A percentile compares a stretch with the other conserved stretches of the same genome.
Evolutionary conservation across 108 stramenopile species (phyloP).

Genomic region (Nitzschia inconspicua): DNA sequence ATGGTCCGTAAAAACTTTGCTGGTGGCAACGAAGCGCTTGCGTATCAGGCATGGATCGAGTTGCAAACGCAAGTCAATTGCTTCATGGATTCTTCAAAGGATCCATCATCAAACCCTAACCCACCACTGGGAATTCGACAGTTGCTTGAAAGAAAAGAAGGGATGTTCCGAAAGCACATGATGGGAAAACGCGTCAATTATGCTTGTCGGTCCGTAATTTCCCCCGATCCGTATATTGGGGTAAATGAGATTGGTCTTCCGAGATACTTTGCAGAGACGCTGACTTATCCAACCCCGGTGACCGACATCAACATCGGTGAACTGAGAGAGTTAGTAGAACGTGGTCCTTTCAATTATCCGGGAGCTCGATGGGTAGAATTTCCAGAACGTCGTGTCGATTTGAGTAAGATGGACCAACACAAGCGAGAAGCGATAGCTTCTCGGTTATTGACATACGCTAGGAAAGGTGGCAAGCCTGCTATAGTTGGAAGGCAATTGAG

Average conservation of each 20-base stretch:
- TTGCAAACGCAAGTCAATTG: constrained; percentile 94
- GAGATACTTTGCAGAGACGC: constrained; percentile 88
- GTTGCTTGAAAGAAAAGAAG: constrained; percentile 97
- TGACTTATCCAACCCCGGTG: constrained; percentile 96
- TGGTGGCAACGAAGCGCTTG: constrained; percentile 42
- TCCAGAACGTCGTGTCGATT: constrained; percentile 73
- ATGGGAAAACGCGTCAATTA: constrained; percentile 99
- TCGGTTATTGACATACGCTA: constrained; percentile 50
- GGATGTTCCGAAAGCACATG: constrained; percentile 99
- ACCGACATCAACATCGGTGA: constrained; percentile 89
- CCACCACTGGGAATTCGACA: constrained; percentile 87
- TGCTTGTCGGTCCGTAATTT: constrained; percentile 96
- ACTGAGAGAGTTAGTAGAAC: constrained; percentile 83
- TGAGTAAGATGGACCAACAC: constrained; percentile 83
- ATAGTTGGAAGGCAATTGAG: constrained; percentile 95
- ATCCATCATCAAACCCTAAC: constrained; percentile 58
- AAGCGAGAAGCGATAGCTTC: constrained; percentile 86
- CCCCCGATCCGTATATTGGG: constrained; percentile 97
- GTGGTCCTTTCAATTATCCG: constrained; percentile 89
- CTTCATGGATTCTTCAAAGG: constrained; percentile 94
- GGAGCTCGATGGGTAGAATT: constrained; percentile 96
- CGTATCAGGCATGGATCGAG: constrained; percentile 86
- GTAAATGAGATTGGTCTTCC: constrained; percentile 99
- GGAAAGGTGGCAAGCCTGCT: constrained; percentile 59
- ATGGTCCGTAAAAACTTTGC: constrained; percentile 53